Conservation (phyloP, 305 asterid species). For the Lippia alba region DNA sequence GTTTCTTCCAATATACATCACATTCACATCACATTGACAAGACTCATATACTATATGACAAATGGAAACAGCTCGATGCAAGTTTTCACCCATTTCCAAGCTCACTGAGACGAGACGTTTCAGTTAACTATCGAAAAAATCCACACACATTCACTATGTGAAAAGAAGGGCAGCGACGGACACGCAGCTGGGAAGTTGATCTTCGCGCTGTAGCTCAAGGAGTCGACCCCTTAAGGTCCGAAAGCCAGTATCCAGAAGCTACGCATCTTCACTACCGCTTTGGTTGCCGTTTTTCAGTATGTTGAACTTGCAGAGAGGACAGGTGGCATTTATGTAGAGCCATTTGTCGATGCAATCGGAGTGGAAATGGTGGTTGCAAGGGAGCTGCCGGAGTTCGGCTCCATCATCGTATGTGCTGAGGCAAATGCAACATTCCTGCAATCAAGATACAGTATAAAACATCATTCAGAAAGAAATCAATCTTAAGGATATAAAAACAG, state of each 20-base stretch:
- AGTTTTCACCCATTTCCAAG: conserved; percentile 8
- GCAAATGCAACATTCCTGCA: conserved; percentile 97
- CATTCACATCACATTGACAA: conserved; percentile 1
- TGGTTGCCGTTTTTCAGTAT: conserved; percentile 78
- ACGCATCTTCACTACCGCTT: conserved; percentile 81
- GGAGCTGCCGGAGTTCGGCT: conserved; percentile 87
- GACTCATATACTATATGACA: conserved; percentile 6
- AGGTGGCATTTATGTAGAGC: conserved; percentile 86
- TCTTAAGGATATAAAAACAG: conserved; percentile 7
- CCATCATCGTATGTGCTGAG: conserved; percentile 85
- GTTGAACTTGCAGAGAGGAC: conserved; percentile 94
- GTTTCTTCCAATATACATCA: conserved; percentile 4
- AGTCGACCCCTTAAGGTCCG: background rate
- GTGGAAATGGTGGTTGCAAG: conserved; percentile 92
- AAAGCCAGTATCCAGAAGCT: conserved; percentile 11
- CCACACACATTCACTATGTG: conserved; percentile 10
- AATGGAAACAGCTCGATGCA: conserved; percentile 8
- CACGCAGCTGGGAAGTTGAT: conserved; percentile 19
- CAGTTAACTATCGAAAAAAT: conserved; percentile 16
- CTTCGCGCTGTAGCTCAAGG: background rate
- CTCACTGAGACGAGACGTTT: conserved; percentile 24
- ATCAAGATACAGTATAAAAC: conserved; percentile 1
- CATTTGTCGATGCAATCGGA: conserved; percentile 88
- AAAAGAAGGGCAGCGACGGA: conserved; percentile 25
- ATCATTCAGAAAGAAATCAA: background rate